Evolutionary conservation across 768 basidiomycete species (phyloP).

Genomic region (Amanita subjunquillea): DNA sequence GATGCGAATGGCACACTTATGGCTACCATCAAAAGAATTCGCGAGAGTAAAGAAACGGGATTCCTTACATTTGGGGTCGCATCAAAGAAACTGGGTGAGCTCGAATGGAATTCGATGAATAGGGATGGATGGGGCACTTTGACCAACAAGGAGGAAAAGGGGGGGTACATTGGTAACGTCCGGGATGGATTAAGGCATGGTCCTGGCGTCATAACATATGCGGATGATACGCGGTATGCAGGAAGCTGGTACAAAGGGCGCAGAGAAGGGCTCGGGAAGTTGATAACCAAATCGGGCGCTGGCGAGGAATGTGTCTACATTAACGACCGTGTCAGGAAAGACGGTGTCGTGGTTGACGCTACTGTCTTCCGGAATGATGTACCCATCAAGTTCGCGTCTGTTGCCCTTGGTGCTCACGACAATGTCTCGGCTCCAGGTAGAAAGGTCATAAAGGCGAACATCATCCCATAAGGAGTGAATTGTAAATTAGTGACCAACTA

Average conservation of each 20-base stretch:
- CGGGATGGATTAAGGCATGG: conserved; percentile 8
- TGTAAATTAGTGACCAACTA: background rate
- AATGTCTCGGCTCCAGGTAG: background rate
- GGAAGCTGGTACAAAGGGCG: conserved; percentile 9
- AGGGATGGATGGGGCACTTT: conserved; percentile 11
- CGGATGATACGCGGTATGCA: conserved; percentile 7
- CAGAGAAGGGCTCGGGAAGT: conserved; percentile 8
- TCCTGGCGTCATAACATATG: conserved; percentile 9
- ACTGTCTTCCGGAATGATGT: background rate
- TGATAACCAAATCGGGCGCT: background rate
- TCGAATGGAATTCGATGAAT: conserved; percentile 9
- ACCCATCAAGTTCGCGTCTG: background rate
- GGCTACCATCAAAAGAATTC: background rate
- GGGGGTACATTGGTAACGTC: conserved; percentile 9
- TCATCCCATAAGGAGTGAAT: background rate
- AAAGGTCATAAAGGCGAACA: background rate
- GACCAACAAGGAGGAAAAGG: conserved; percentile 6
- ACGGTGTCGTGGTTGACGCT: background rate
- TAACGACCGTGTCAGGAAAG: background rate
- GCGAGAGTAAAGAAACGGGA: background rate
- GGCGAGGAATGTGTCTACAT: conserved; percentile 6
- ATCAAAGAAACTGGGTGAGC: background rate
- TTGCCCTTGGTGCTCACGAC: background rate
- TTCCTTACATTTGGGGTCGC: conserved; percentile 4
- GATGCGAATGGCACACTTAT: background rate